A percentile compares a stretch with the other conserved stretches of the same genome.
Evolutionary conservation across 2,329 filamentous ascomycete species (phyloP).

Genomic region (Scleromitrula shiraiana): DNA sequence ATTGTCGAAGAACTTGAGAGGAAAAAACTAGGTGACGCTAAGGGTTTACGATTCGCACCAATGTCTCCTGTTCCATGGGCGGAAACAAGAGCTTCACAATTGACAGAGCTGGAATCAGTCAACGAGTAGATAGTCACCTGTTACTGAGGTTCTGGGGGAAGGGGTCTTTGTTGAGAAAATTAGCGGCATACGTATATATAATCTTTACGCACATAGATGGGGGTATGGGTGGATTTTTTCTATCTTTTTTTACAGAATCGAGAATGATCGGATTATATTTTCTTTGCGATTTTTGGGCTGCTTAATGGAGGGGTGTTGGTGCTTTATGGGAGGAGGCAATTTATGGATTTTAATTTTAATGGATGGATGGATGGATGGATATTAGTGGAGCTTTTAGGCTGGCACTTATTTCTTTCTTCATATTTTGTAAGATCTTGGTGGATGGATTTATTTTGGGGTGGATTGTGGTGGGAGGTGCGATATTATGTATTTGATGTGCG

Average conservation of each 20-base stretch:
- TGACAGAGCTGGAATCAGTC: conserved; percentile 17
- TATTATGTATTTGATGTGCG: too few relatives aligned
- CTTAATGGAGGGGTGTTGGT: too few relatives aligned
- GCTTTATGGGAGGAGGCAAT: too few relatives aligned
- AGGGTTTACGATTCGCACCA: conserved; percentile 36
- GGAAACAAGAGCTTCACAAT: conserved; percentile 5
- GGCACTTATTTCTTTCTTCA: too few relatives aligned
- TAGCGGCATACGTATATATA: neutral
- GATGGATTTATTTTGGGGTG: too few relatives aligned
- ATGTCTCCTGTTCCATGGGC: conserved; percentile 37
- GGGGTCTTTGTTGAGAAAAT: too few relatives aligned
- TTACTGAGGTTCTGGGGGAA: neutral
- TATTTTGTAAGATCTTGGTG: too few relatives aligned
- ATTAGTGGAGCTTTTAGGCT: too few relatives aligned
- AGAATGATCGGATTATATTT: too few relatives aligned
- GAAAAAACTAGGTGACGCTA: conserved; percentile 41
- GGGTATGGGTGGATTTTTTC: neutral
- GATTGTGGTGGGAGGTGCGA: too few relatives aligned
- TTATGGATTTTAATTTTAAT: neutral
- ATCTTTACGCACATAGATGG: neutral
- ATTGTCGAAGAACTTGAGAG: conserved; percentile 45
- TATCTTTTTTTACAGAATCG: too few relatives aligned
- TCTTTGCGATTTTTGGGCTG: too few relatives aligned
- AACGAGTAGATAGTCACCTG: conserved; percentile 12
- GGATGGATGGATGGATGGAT: neutral